A percentile compares a stretch with the other conserved stretches of the same genome.
phyloP scores from a whole-genome alignment of 2,329 filamentous ascomycete species.

The Colletotrichum godetiae region DNA sequence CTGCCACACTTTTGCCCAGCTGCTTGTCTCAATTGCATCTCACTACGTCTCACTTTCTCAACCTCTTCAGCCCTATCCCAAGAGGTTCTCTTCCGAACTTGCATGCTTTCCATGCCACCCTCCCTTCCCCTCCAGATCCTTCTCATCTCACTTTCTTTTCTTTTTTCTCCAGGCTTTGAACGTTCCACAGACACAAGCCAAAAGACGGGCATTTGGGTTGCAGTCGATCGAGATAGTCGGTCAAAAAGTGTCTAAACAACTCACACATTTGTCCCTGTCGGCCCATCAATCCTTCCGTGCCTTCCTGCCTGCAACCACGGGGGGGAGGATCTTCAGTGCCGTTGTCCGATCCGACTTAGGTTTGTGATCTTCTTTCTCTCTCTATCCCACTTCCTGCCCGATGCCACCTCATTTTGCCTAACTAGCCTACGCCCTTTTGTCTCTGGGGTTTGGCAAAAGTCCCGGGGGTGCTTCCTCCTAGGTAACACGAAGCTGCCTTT shows the following conservation, averaged over 20 bases:
- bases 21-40: not conserved
- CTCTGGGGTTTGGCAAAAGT: not conserved
- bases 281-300: not conserved
- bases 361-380: not conserved
- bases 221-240: slow-evolving; percentile 12
- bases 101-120: not conserved
- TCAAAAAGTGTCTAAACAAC: not conserved
- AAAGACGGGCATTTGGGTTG: not conserved
- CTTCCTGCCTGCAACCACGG: not conserved
- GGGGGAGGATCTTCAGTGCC: not conserved
- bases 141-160: not conserved
- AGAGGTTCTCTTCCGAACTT: not conserved
- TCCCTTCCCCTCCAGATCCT: not conserved
- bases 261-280: not conserved
- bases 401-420: not conserved
- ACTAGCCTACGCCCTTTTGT: not conserved
- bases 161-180: not conserved
- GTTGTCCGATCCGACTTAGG: not conserved
- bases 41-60: not conserved
- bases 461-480: not conserved
- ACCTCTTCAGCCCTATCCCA: not conserved
- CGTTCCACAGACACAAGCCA: not conserved
- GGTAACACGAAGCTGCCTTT: not conserved
- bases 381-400: not conserved
- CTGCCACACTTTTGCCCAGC: not conserved